Base-by-base conservation (phyloP, 352 stramenopile genomes). In the Phytophthora idaei region DNA sequence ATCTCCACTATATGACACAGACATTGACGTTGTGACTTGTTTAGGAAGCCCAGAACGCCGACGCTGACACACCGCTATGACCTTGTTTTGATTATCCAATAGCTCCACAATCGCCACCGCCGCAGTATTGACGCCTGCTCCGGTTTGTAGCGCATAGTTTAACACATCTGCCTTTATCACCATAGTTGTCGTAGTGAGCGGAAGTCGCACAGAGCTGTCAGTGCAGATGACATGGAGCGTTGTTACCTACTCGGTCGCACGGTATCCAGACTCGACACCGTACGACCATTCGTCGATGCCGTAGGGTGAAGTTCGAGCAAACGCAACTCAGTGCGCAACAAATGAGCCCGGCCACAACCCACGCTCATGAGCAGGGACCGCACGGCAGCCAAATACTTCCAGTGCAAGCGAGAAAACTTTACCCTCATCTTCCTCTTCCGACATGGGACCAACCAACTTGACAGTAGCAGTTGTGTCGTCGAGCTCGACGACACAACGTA, bases 291-390 rank as follows among this genome's bases (percentile, higher is more conserved):
- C 32, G 14, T 63, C 51, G 5, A 69, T 28, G 0, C 52, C 61
- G 11, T 1, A 37, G 0, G 1, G 2, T 9, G 61, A 45, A 0
- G 47, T 69, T 0, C 31, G 37, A 0, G 48, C 14, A 17, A 69
- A 69, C 5, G 32, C 51, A 11, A 68, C 61, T 5, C 44, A 34
- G 25, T 57, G 34, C 4, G 51, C 32, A 6, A 57, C 32, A 7
- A 31, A 57, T n/a, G 51, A 62, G 0, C 60, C 52, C 2, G 61
- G 61, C 51, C 61, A 68, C 14, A 39, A n/a, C n/a, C 28, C 39
- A 5, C 52, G 44, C 12, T 68, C 51, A 5, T 12, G 3, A 0
- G 49, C 51, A 4, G 32, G 29, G 10, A 61, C 60, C 12, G 37
- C 3, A 0, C 51, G 51, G 25, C 15, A 4, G 1, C 29, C 0